These are phyloP conservation scores for Colletotrichum kahawae DNA, from an alignment of 2,329 filamentous ascomycete genomes.

Conservation along the genomic window DNA sequence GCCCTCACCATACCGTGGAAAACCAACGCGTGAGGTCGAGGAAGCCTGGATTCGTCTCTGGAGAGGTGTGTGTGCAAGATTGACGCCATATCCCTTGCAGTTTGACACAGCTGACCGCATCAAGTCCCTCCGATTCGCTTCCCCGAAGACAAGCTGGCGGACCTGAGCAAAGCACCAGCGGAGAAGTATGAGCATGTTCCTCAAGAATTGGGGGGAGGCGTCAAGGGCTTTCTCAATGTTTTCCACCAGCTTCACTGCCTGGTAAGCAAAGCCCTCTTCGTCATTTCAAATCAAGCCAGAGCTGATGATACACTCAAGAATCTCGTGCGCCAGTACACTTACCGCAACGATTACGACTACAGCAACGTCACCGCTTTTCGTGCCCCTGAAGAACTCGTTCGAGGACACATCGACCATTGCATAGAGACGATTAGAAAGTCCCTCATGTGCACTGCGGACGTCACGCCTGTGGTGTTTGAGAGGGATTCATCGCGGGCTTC, in stretches of 20 bases:
- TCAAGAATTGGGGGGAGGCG: neutral
- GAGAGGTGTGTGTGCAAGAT: neutral
- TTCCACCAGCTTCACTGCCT: constrained; percentile 23
- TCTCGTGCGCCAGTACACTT: constrained; percentile 12
- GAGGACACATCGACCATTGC: constrained; percentile 33
- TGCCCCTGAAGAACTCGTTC: neutral
- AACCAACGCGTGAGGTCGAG: constrained; percentile 11
- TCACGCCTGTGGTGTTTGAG: neutral
- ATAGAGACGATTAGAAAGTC: constrained; percentile 32
- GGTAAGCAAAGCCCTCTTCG: neutral
- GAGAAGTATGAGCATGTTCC: neutral
- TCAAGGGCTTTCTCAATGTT: constrained; percentile 13
- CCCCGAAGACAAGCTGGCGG: neutral
- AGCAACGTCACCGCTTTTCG: constrained; percentile 10
- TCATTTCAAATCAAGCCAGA: neutral
- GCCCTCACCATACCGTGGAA: constrained; percentile 16
- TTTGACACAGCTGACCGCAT: neutral
- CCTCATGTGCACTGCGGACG: constrained; percentile 18
- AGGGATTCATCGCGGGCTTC: neutral
- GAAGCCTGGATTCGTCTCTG: constrained; percentile 15
- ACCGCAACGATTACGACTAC: neutral
- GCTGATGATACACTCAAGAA: neutral
- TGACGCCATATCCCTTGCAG: neutral
- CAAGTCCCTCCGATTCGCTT: neutral
- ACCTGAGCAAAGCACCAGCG: neutral